Evolutionary conservation across 2,329 filamentous ascomycete genomes (phyloP).

Genomic region (Sporothrix globosa): DNA sequence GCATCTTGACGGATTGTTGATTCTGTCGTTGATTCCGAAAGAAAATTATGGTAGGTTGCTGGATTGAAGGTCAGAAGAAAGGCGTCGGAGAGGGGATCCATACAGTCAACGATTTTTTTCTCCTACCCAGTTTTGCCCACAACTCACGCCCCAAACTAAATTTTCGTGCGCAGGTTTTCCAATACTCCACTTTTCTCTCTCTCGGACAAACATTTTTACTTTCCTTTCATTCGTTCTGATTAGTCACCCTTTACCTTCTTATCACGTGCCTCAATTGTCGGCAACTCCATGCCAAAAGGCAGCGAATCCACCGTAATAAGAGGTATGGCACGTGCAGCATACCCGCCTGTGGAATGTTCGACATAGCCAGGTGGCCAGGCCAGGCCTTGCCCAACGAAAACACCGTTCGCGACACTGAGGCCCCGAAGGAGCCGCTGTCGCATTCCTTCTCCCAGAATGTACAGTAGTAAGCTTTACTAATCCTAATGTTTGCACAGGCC

Average conservation of each 20-base stretch:
- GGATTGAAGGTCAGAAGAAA: constrained; percentile 37
- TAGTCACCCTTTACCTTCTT: not conserved
- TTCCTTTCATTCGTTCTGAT: not conserved
- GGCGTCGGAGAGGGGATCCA: constrained; percentile 30
- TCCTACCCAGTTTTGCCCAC: constrained; percentile 20
- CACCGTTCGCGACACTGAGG: not conserved
- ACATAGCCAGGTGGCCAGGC: not conserved
- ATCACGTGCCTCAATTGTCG: not conserved
- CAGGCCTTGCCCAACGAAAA: constrained; percentile 12
- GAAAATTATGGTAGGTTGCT: constrained; percentile 30
- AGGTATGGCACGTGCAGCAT: constrained; percentile 19
- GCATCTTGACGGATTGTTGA: constrained; percentile 46
- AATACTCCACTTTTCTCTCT: not conserved
- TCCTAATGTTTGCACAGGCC: not conserved
- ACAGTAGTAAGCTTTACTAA: constrained; percentile 25
- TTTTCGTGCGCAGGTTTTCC: constrained; percentile 34
- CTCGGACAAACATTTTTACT: constrained; percentile 32
- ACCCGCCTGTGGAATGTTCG: constrained; percentile 5
- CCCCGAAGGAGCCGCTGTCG: constrained; percentile 1
- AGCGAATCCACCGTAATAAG: constrained; percentile 2
- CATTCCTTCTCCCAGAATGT: constrained; percentile 11
- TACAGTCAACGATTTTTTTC: constrained; percentile 32
- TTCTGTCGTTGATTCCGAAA: constrained; percentile 42
- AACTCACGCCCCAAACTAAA: constrained; percentile 25
- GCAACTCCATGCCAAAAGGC: not conserved